These are phyloP conservation scores for Postia placenta DNA, from an alignment of 768 basidiomycete genomes.

Conservation along the genomic window DNA sequence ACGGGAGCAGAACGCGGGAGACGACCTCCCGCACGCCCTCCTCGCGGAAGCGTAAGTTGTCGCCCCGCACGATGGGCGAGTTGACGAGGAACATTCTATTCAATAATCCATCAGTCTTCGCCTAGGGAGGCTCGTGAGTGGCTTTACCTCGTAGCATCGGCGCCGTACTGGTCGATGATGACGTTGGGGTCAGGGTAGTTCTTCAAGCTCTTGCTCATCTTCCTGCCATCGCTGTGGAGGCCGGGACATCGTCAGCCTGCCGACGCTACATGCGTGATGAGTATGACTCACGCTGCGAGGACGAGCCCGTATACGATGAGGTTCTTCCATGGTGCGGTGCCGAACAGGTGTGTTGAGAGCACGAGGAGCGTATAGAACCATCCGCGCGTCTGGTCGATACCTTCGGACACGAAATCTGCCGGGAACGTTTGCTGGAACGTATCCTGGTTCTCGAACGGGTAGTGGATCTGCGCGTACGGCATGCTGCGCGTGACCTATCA, in stretches of 20 bases:
- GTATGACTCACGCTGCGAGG: slow-evolving; percentile 71
- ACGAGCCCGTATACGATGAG: slow-evolving; percentile 94
- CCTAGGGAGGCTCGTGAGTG: not conserved
- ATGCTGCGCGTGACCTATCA: slow-evolving; percentile 59
- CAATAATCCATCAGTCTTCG: not conserved
- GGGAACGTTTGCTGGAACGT: slow-evolving; percentile 82
- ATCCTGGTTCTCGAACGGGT: slow-evolving; percentile 96
- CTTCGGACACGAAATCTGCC: slow-evolving; percentile 96
- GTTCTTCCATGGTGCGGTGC: slow-evolving; percentile 95
- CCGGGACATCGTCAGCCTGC: not conserved
- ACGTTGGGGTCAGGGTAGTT: slow-evolving; percentile 97
- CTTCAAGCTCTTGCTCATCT: slow-evolving; percentile 97
- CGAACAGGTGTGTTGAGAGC: slow-evolving; percentile 92
- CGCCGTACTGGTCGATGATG: slow-evolving; percentile 87
- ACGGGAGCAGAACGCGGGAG: slow-evolving; percentile 92
- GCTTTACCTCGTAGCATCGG: slow-evolving; percentile 85
- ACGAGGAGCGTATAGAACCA: slow-evolving; percentile 99
- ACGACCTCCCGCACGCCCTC: slow-evolving; percentile 97
- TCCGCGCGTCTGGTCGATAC: slow-evolving; percentile 97
- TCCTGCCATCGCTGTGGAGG: slow-evolving; percentile 80
- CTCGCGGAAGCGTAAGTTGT: slow-evolving; percentile 96
- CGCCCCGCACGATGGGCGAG: slow-evolving; percentile 96
- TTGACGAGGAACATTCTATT: slow-evolving; percentile 94
- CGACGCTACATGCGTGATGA: not conserved
- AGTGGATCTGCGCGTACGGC: slow-evolving; percentile 97